A percentile compares a stretch with the other conserved stretches of the same genome.
These are phyloP conservation scores for Antrodiella citrinella DNA, from an alignment of 768 basidiomycete genomes.

Conservation along the genomic window DNA sequence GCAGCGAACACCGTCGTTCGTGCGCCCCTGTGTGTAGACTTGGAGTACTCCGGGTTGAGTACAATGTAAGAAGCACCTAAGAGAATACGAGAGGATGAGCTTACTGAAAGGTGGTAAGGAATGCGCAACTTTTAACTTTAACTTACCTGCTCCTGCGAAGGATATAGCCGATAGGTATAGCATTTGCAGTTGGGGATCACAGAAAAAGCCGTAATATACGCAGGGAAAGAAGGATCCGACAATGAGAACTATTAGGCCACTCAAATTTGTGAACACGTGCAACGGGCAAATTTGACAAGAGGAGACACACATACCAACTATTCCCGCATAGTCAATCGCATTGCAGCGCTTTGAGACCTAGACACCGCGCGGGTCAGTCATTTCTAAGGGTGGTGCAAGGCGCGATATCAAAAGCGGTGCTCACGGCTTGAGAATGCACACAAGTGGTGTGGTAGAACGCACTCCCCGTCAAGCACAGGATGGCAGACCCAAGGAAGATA, in stretches of 20 bases:
- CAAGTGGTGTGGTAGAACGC: constrained; percentile 65
- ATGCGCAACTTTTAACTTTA: constrained; percentile 7
- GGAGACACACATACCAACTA: constrained; percentile 39
- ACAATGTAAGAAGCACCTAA: constrained; percentile 69
- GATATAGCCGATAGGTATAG: constrained; percentile 48
- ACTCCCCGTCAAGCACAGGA: constrained; percentile 66
- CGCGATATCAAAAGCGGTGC: constrained; percentile 11
- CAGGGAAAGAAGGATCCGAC: constrained; percentile 75
- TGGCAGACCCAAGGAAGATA: constrained; percentile 62
- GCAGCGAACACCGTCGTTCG: constrained; percentile 75
- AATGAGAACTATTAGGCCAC: constrained; percentile 38
- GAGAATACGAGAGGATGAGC: constrained; percentile 8
- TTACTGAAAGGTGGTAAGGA: constrained; percentile 5
- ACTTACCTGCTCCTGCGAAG: constrained; percentile 51
- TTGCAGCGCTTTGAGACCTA: constrained; percentile 57
- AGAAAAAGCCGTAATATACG: constrained; percentile 75
- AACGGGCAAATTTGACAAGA: background rate
- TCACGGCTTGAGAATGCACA: constrained; percentile 67
- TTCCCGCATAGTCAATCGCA: constrained; percentile 73
- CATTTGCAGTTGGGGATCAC: constrained; percentile 43
- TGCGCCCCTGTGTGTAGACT: constrained; percentile 64
- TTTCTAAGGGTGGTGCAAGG: background rate
- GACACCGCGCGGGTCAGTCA: background rate
- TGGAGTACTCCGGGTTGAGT: constrained; percentile 69
- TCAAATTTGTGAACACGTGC: background rate